A percentile compares a stretch with the other conserved stretches of the same genome.
These are phyloP conservation scores for Strigomonas culicis DNA, from an alignment of 208 protist species.

Conservation along the genomic window DNA sequence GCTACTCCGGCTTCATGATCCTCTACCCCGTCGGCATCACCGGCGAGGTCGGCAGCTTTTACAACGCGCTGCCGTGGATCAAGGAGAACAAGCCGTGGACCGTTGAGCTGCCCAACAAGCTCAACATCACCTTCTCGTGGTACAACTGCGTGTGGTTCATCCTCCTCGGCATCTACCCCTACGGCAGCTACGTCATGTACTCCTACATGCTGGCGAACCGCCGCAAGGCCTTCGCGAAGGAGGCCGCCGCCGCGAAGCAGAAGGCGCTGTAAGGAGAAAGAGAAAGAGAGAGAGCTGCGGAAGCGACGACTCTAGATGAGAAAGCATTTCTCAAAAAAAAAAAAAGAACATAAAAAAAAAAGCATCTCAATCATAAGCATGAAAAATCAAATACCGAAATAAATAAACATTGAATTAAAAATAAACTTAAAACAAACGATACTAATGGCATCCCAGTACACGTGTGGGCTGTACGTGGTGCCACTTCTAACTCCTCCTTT, in stretches of 20 bases:
- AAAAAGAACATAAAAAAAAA: not conserved
- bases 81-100: constrained; percentile 56
- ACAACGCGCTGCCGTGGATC: constrained; percentile 70
- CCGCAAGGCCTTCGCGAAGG: constrained; percentile 49
- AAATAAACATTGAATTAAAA: not conserved
- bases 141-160: constrained; percentile 67
- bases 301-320: not conserved
- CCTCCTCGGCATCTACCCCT: constrained; percentile 70
- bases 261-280: not conserved
- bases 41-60: constrained; percentile 80
- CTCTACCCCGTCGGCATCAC: constrained; percentile 90
- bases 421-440: not conserved
- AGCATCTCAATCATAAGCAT: not conserved
- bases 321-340: not conserved
- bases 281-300: constrained; percentile 7
- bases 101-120: constrained; percentile 71
- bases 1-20: constrained; percentile 88
- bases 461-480: not conserved
- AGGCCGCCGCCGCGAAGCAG: constrained; percentile 10
- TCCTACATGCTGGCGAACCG: constrained; percentile 88
- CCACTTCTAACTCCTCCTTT: not conserved
- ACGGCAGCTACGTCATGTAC: constrained; percentile 87
- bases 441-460: not conserved
- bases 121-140: constrained; percentile 82
- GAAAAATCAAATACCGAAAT: constrained; percentile 4